Percentiles rank a stretch among this genome's conserved stretches.
phyloP scores from a whole-genome alignment of 768 basidiomycete genomes.

The Filobasidium floriforme region DNA sequence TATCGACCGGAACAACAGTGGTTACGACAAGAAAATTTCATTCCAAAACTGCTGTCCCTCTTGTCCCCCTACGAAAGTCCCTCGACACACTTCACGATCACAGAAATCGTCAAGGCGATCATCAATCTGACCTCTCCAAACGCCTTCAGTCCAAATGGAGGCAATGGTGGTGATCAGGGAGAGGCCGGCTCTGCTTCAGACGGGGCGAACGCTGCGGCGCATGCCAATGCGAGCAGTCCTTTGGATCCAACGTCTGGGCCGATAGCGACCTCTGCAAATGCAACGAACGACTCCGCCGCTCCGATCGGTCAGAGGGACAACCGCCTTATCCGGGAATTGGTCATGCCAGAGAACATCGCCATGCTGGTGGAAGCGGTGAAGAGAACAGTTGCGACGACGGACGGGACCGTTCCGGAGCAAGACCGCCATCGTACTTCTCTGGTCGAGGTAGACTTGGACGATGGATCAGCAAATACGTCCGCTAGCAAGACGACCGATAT shows the following conservation, averaged over 20 bases:
- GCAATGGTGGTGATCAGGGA: conserved; percentile 47
- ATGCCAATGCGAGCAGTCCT: background rate
- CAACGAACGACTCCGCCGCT: background rate
- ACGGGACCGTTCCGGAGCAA: too few relatives aligned
- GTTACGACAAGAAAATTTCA: conserved; percentile 75
- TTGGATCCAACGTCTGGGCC: background rate
- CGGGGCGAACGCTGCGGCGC: conserved; percentile 7
- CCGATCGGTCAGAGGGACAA: conserved; percentile 50
- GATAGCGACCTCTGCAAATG: background rate
- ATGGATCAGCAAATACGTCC: background rate
- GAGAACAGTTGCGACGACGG: conserved; percentile 13
- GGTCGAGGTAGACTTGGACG: background rate
- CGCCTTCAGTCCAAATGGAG: conserved; percentile 61
- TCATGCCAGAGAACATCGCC: conserved; percentile 60
- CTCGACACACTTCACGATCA: conserved; percentile 73
- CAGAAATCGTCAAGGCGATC: conserved; percentile 87
- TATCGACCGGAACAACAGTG: conserved; percentile 52
- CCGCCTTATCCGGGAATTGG: conserved; percentile 79
- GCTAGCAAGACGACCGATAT: conserved; percentile 16
- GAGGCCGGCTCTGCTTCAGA: conserved; percentile 55
- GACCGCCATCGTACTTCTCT: background rate
- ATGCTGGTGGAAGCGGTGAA: conserved; percentile 53
- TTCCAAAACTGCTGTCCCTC: conserved; percentile 69
- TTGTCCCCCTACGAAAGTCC: conserved; percentile 68
- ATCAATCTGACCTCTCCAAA: conserved; percentile 74